Conservation (phyloP, 2,329 filamentous ascomycete genomes). For the Coniochaeta sp. region DNA sequence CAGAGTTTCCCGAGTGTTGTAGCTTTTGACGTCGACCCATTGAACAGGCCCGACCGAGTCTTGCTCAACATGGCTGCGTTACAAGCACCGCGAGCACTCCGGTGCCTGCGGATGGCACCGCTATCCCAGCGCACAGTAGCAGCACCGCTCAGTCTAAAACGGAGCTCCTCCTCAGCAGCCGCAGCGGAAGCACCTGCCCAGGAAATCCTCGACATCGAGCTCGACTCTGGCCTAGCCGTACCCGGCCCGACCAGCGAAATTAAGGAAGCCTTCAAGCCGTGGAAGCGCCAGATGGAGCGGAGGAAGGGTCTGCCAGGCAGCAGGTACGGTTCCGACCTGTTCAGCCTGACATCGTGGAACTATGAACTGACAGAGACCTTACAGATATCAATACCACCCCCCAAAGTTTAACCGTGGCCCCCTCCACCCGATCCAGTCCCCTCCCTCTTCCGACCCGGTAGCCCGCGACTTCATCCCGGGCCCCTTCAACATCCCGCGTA, state of each 20-base stretch:
- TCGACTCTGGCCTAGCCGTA: conserved; percentile 38
- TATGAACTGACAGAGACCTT: neutral
- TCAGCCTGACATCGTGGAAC: neutral
- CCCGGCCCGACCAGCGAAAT: conserved; percentile 31
- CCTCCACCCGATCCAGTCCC: conserved; percentile 86
- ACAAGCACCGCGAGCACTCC: neutral
- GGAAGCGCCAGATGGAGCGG: conserved; percentile 25
- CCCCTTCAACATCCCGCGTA: conserved; percentile 79
- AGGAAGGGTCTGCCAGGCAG: conserved; percentile 36
- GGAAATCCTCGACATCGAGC: conserved; percentile 41
- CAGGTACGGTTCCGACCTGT: conserved; percentile 26
- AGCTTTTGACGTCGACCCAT: neutral
- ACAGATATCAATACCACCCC: conserved; percentile 87
- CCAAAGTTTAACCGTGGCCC: conserved; percentile 94
- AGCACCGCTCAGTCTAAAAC: neutral
- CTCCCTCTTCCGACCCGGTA: conserved; percentile 75
- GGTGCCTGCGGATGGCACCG: neutral
- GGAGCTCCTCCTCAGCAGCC: conserved; percentile 31
- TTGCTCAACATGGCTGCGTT: neutral
- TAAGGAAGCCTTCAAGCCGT: conserved; percentile 32
- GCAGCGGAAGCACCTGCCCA: conserved; percentile 21
- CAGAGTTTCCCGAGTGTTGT: neutral
- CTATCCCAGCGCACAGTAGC: neutral
- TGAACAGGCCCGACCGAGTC: neutral
- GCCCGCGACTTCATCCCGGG: conserved; percentile 86